Conservation (phyloP, 495 filamentous ascomycete species). For the Daldinia vernicosa region DNA sequence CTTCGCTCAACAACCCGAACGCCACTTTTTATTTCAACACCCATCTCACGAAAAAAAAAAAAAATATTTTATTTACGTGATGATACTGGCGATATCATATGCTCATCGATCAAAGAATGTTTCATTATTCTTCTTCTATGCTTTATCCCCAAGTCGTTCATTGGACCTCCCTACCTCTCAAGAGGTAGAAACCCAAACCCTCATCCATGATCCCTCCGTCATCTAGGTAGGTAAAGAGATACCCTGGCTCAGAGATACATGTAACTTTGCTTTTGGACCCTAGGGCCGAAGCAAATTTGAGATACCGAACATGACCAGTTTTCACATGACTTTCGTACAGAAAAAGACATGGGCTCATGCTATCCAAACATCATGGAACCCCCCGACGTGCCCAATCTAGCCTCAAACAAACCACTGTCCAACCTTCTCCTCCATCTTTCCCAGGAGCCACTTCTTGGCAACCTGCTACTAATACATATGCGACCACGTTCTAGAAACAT, state of each 20-base stretch:
- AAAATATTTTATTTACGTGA: background rate
- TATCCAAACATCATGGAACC: conserved; percentile 12
- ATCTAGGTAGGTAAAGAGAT: conserved; percentile 7
- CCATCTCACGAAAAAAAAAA: background rate
- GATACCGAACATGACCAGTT: conserved; percentile 21
- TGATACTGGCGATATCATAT: background rate
- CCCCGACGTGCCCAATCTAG: conserved; percentile 23
- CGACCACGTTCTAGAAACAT: conserved; percentile 31
- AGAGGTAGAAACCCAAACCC: conserved; percentile 17
- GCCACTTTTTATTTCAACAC: background rate
- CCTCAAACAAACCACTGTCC: conserved; percentile 7
- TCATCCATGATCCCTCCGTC: conserved; percentile 11
- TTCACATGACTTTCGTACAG: conserved; percentile 19
- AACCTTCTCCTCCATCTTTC: conserved; percentile 1
- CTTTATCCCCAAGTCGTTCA: background rate
- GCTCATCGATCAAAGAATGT: background rate
- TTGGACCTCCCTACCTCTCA: background rate
- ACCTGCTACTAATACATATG: conserved; percentile 29
- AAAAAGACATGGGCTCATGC: conserved; percentile 29
- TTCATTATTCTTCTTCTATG: conserved; percentile 7
- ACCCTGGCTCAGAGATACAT: background rate
- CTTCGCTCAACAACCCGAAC: background rate
- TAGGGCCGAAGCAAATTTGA: conserved; percentile 6
- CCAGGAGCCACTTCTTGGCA: conserved; percentile 3
- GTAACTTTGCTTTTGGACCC: conserved; percentile 14